Evolutionary conservation across 371 early-diverging fungal species (phyloP), one percentile per base, ranked within the genome.

Genomic region (Mucor lusitanicus): DNA sequence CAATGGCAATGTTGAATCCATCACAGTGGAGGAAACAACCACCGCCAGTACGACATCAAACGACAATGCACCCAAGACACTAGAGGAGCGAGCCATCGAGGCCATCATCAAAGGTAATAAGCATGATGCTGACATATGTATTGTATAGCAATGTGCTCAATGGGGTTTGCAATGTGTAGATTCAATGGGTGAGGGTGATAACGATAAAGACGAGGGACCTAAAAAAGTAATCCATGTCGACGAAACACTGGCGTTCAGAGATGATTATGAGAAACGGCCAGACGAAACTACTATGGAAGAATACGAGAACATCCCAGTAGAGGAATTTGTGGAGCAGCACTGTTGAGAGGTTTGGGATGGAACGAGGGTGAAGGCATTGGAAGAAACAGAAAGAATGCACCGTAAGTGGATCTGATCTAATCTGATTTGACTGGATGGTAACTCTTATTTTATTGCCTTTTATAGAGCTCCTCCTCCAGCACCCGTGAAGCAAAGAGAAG

Each of bases 321-420:
- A 94, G 54, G 90, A 92, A 56, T 96, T 97, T n/a, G n/a, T 85
- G 97, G 97, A 0, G 87, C 87, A 0, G 97, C 96, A 0, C 74
- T 97, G 63, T 73, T 97, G 59, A 85, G 95, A 32, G 96, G 97
- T 1, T 92, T 97, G 90, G 97, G 97, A 1, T 97, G 96, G 96
- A 88, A 82, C 46, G 91, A 91, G 53, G 93, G 93, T 28, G 81
- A 87, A 63, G 83, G 84, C 1, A 84, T 92, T 21, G 92, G 92
- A 19, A 82, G 76, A 72, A 75, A 79, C 66, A 55, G 77, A 66
- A 76, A 70, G 39, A 74, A 69, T 25, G 60, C 69, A 54, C 70
- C 70, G 80, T 77, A 74, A 72, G 78, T 73, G 42, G 35, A 33
- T 4, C 8, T 4, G 33, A 33, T 33, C 33, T 33, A 8, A 58